These are phyloP conservation scores for Acer negundo DNA, from an alignment of 345 rosid genomes.

Conservation along the genomic window DNA sequence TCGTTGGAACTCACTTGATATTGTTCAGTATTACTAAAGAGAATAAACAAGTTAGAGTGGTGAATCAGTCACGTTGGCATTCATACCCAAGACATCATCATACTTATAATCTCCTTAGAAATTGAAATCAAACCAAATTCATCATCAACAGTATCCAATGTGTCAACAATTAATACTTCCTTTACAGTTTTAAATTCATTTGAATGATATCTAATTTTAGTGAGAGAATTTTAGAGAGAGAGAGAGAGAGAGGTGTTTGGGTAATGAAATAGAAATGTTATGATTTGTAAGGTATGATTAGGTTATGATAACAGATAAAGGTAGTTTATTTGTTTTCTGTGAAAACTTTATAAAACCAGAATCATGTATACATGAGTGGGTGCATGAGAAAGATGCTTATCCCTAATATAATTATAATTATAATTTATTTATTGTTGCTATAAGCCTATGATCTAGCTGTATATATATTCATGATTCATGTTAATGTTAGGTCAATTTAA, in stretches of 20 bases:
- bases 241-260: background rate
- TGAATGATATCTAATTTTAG: too few relatives aligned
- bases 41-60: too few relatives aligned
- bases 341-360: conserved; percentile 8
- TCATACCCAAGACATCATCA: too few relatives aligned
- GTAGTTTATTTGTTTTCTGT: background rate
- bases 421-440: too few relatives aligned
- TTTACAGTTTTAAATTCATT: too few relatives aligned
- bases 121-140: too few relatives aligned
- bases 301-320: conserved; percentile 21
- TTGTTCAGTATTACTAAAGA: too few relatives aligned
- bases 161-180: too few relatives aligned
- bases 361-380: background rate
- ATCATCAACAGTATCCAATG: too few relatives aligned
- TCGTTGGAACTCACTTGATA: too few relatives aligned
- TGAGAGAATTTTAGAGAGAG: background rate
- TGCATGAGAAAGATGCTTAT: conserved; percentile 14
- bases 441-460: background rate
- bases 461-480: background rate
- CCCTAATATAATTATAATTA: background rate
- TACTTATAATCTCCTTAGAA: too few relatives aligned
- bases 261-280: background rate
- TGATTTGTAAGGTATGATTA: conserved; percentile 21
- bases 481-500: conserved; percentile 10
- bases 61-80: too few relatives aligned